phyloP scores from a whole-genome alignment of 306 rosid genomes.

The Lathyrus sativus region DNA sequence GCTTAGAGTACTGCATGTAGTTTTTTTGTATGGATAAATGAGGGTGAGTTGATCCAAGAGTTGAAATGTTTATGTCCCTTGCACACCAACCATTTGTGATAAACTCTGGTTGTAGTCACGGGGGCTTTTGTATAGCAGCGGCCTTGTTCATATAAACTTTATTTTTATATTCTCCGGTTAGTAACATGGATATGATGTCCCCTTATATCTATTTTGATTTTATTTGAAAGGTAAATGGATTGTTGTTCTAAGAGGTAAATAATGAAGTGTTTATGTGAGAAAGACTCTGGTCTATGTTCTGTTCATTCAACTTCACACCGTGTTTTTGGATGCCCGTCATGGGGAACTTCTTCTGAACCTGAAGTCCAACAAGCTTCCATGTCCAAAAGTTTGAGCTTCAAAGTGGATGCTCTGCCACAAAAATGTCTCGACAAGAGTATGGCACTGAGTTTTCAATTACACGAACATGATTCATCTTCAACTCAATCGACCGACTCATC shows the following conservation, averaged over 20 bases:
- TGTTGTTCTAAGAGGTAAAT: slow-evolving; percentile 30
- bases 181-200: slow-evolving; percentile 5
- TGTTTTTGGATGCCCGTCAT: slow-evolving; percentile 36
- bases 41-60: neutral
- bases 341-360: slow-evolving; percentile 46
- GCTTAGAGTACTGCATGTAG: slow-evolving; percentile 27
- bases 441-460: slow-evolving; percentile 53
- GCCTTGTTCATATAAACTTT: slow-evolving; percentile 13
- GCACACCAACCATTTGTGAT: neutral
- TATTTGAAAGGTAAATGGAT: slow-evolving; percentile 33
- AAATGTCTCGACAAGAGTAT: slow-evolving; percentile 46
- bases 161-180: neutral
- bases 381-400: slow-evolving; percentile 47
- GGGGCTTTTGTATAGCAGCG: neutral
- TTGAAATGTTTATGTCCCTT: neutral
- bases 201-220: slow-evolving; percentile 2
- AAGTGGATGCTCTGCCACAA: slow-evolving; percentile 54
- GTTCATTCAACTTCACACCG: slow-evolving; percentile 32
- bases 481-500: slow-evolving; percentile 58
- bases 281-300: slow-evolving; percentile 41
- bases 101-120: neutral
- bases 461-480: slow-evolving; percentile 63
- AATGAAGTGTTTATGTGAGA: slow-evolving; percentile 48
- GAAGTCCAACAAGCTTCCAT: slow-evolving; percentile 47
- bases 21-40: neutral